Conservation (phyloP, 176 grass and related monocot genomes). For the bread wheat (Triticum aestivum) region DNA sequence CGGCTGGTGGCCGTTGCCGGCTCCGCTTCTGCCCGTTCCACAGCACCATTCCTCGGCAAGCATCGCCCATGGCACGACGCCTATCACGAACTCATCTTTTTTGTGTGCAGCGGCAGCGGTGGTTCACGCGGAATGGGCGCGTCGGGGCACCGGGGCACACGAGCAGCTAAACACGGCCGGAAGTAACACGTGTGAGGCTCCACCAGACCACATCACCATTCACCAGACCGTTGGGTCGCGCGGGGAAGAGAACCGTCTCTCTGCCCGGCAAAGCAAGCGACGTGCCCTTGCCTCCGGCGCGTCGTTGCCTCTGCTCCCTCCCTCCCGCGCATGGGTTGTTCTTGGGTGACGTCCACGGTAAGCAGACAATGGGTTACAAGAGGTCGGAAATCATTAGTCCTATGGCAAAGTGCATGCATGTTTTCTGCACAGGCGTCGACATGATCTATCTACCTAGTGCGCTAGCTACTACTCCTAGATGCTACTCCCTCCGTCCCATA, state of each 20-base stretch:
- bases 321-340: too few relatives aligned
- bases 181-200: not conserved
- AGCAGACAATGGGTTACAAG: not conserved
- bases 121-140: not conserved
- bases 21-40: not conserved
- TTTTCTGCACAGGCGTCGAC: not conserved
- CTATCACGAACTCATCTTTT: too few relatives aligned
- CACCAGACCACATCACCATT: not conserved
- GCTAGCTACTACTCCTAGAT: too few relatives aligned
- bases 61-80: too few relatives aligned
- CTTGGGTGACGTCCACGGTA: slow-evolving; percentile 32
- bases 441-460: not conserved
- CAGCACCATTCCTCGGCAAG: not conserved
- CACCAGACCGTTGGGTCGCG: too few relatives aligned
- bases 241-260: too few relatives aligned
- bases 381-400: not conserved
- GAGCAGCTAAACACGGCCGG: not conserved
- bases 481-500: too few relatives aligned
- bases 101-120: too few relatives aligned
- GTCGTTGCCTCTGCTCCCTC: not conserved
- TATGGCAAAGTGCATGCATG: not conserved
- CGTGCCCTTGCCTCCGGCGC: not conserved
- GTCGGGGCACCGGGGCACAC: not conserved
- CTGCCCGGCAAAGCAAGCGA: not conserved
- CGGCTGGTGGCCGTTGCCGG: too few relatives aligned